phyloP scores from a whole-genome alignment of 306 rosid species.

The Pterocarpus macrocarpus region DNA sequence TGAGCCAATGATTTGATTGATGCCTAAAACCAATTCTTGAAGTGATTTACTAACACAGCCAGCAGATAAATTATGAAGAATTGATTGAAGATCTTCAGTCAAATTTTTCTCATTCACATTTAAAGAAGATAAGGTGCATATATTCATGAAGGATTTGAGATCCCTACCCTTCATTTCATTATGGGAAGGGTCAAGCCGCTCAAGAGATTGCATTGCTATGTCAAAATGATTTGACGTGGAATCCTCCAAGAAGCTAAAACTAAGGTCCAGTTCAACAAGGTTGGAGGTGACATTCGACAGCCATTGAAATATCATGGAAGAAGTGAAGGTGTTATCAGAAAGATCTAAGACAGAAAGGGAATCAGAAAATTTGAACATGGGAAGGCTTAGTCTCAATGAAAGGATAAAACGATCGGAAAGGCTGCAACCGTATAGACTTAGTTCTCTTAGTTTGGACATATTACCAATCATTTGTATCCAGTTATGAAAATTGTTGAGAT shows the following conservation, averaged over 20 bases:
- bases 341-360: constrained; percentile 34
- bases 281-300: constrained; percentile 26
- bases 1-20: constrained; percentile 32
- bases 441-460: constrained; percentile 25
- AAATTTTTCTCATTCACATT: background rate
- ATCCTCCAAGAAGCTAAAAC: background rate
- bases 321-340: background rate
- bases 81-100: background rate
- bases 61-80: constrained; percentile 19
- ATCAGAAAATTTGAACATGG: constrained; percentile 27
- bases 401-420: constrained; percentile 30
- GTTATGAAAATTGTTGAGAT: constrained; percentile 2
- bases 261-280: constrained; percentile 38
- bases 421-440: background rate
- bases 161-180: background rate
- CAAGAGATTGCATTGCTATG: background rate
- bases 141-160: background rate
- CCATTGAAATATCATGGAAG: constrained; percentile 43
- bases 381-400: background rate
- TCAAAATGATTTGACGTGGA: constrained; percentile 8
- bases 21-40: constrained; percentile 15
- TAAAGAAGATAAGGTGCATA: background rate
- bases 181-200: background rate
- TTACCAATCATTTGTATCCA: constrained; percentile 22
- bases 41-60: constrained; percentile 28